A percentile compares a stretch with the other conserved stretches of the same genome.
Conservation (phyloP, 192 early-diverging fungal genomes). For the Pecoramyces ruminantium region DNA sequence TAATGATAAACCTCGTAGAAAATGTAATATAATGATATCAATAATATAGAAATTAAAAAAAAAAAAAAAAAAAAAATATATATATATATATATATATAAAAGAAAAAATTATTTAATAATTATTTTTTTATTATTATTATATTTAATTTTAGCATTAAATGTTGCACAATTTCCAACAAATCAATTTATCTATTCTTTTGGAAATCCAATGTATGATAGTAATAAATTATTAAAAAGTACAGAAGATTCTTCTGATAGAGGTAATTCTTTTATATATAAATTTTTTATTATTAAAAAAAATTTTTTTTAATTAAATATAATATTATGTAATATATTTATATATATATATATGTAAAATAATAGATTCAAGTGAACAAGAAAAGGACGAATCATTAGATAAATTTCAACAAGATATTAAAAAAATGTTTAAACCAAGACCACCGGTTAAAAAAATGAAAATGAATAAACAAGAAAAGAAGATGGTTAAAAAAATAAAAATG, state of each 20-base stretch:
- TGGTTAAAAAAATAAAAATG: background rate
- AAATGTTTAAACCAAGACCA: background rate
- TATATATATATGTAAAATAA: too few relatives aligned
- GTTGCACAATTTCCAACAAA: background rate
- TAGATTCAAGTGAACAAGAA: background rate
- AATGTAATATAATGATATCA: too few relatives aligned
- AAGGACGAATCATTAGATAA: background rate
- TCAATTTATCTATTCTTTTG: background rate
- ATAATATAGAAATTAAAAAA: too few relatives aligned
- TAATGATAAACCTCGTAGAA: background rate
- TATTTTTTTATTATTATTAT: too few relatives aligned
- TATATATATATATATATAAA: background rate
- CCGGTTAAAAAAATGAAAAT: background rate
- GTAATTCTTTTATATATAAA: too few relatives aligned
- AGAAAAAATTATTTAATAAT: background rate
- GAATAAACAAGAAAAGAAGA: background rate
- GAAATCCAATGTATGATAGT: background rate
- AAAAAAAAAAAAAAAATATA: too few relatives aligned
- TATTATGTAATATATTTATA: too few relatives aligned
- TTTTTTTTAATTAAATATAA: too few relatives aligned
- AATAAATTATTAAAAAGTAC: background rate
- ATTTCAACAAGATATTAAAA: background rate
- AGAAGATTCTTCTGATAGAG: background rate
- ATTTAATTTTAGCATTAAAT: background rate
- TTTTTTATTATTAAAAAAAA: too few relatives aligned